A percentile compares a stretch with the other conserved stretches of the same genome.
phyloP scores from a whole-genome alignment of 495 filamentous ascomycete genomes.

The Filosporella fistucella region DNA sequence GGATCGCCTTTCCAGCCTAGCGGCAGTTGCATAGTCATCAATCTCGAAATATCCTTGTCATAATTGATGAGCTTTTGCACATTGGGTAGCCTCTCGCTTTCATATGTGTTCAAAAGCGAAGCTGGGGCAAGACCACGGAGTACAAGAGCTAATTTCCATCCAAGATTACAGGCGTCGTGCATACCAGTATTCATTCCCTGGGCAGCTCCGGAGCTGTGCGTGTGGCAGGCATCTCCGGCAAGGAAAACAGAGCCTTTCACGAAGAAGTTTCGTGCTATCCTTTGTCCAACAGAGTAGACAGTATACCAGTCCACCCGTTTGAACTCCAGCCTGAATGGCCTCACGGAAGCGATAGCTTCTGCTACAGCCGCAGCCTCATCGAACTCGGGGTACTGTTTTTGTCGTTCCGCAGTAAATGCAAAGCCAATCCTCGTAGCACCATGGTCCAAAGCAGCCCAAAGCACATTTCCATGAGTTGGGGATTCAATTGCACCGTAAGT shows the following conservation, averaged over 20 bases:
- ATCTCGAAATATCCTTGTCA: conserved; percentile 37
- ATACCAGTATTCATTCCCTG: conserved; percentile 52
- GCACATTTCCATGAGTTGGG: conserved; percentile 44
- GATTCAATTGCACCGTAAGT: conserved; percentile 43
- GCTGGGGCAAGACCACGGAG: conserved; percentile 31
- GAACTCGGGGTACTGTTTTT: conserved; percentile 35
- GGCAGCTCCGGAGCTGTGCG: conserved; percentile 40
- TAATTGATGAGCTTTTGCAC: conserved; percentile 38
- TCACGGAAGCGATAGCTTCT: conserved; percentile 40
- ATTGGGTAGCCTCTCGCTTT: conserved; percentile 33
- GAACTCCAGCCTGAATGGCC: conserved; percentile 40
- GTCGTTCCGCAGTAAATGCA: conserved; percentile 41
- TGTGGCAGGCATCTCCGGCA: conserved; percentile 48
- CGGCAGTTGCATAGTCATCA: conserved; percentile 32
- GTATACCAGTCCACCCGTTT: conserved; percentile 53
- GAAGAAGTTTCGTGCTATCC: conserved; percentile 42
- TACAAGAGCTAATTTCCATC: conserved; percentile 44
- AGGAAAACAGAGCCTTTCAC: conserved; percentile 37
- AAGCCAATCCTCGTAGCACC: conserved; percentile 47
- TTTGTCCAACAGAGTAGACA: conserved; percentile 50
- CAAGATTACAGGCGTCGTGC: conserved; percentile 48
- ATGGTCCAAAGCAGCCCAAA: conserved; percentile 46
- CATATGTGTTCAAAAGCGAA: conserved; percentile 37
- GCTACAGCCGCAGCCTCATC: conserved; percentile 33
- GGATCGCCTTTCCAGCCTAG: conserved; percentile 37